A percentile compares a stretch with the other conserved stretches of the same genome.
Conservation (phyloP, 2,329 filamentous ascomycete genomes). For the Podosphaera xanthii region DNA sequence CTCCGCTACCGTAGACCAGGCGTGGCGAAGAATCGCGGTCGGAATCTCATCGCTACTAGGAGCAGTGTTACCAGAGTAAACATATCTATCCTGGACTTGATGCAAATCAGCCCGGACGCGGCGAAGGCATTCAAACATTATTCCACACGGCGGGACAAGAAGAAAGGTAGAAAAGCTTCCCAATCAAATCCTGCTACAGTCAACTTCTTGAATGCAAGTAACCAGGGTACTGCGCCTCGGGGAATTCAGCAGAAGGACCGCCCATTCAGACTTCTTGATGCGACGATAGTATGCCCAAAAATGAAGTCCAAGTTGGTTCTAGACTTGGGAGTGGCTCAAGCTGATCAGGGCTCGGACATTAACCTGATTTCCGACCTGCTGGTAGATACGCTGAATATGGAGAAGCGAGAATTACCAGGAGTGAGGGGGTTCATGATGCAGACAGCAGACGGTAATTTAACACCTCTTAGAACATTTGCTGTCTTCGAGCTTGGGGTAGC, state of each 20-base stretch:
- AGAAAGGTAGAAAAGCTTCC: neutral
- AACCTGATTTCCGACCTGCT: neutral
- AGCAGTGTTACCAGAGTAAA: too few relatives aligned
- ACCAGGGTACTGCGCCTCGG: neutral
- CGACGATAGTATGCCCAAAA: neutral
- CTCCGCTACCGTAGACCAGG: too few relatives aligned
- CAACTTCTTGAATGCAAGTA: neutral
- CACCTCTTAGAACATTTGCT: neutral
- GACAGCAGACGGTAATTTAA: neutral
- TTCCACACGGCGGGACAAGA: neutral
- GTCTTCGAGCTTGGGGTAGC: neutral
- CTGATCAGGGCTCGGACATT: neutral
- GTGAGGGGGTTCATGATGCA: neutral
- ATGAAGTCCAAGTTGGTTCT: neutral
- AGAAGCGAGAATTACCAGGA: neutral
- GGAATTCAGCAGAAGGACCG: neutral
- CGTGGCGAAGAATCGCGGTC: neutral
- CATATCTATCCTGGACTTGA: neutral
- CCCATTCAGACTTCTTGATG: neutral
- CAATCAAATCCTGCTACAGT: neutral
- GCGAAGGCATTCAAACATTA: neutral
- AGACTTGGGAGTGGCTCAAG: neutral
- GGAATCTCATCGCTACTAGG: neutral
- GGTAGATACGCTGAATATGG: neutral
- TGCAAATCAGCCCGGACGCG: neutral